A percentile compares a stretch with the other conserved stretches of the same genome.
phyloP scores from a whole-genome alignment of 208 protist species.

The Polymyxa betae region DNA sequence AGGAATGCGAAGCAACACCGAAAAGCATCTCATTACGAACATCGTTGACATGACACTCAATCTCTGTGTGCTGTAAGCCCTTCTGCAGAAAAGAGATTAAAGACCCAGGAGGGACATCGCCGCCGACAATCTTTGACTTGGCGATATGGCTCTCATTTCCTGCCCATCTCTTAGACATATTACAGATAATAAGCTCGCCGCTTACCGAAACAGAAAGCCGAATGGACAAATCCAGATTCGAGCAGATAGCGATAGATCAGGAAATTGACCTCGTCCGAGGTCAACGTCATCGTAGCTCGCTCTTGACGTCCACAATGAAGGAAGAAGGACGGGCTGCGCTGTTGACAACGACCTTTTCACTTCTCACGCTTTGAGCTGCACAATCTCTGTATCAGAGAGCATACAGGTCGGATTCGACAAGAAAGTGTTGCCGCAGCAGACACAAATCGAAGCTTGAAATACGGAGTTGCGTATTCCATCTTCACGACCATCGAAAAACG shows the following conservation, averaged over 20 bases:
- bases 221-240: slow-evolving; percentile 84
- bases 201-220: slow-evolving; percentile 81
- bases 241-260: slow-evolving; percentile 84
- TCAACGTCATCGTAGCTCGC: slow-evolving; percentile 78
- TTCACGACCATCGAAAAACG: too few species aligned
- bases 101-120: slow-evolving; percentile 75
- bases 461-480: too few species aligned
- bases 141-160: slow-evolving; percentile 75
- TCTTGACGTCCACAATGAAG: neutral
- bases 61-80: slow-evolving; percentile 81
- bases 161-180: too few species aligned
- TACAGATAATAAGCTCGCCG: neutral
- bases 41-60: slow-evolving; percentile 79
- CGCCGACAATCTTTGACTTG: slow-evolving; percentile 74
- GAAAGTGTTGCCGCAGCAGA: too few species aligned
- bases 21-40: too few species aligned
- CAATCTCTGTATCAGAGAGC: too few species aligned
- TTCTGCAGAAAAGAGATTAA: slow-evolving; percentile 86
- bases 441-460: too few species aligned
- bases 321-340: neutral
- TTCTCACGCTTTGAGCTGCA: too few species aligned
- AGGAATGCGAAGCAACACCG: too few species aligned
- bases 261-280: slow-evolving; percentile 86
- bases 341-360: neutral
- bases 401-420: too few species aligned